Evolutionary conservation across 495 filamentous ascomycete species (phyloP), one percentile per base, ranked within the genome.

Genomic region (Penicillium macrosclerotiorum): DNA sequence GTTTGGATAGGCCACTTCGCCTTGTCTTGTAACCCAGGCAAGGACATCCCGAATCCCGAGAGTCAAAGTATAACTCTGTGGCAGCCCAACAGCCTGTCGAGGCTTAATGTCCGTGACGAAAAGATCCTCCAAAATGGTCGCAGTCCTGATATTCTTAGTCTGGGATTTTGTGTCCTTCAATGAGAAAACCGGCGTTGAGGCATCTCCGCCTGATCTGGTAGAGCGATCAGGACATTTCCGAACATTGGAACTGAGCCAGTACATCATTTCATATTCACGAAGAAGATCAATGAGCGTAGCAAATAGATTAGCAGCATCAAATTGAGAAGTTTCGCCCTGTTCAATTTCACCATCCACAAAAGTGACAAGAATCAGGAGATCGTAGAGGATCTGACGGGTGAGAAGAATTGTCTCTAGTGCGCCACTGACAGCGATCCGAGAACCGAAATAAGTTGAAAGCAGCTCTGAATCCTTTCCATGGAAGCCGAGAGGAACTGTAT

Each of bases 341-440:
- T 91, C 80, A 24, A 84, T 75, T 51, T 92, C 90, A 32, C 80
- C 79, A 56, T 88, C 85, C 62, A 96, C 80, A 51, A 96, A 87
- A 13, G 90, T 75, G 8, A 93, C 75, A 4, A 96, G 69, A n/a
- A 90, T 72, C 2, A 96, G 61, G n/a, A 96, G 77, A 60, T 89
- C 85, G 35, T 89, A 81, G 12, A 94, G 79, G 12, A 91, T 72
- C 33, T 64, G 67, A 25, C 78, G 76, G 51, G 79, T 79, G 46
- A 85, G 81, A 5, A 85, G 60, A 18, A 90, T 78, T 9, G 83
- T 83, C 57, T 97, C 93, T 53, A 91, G 85, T 3, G 86, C 81
- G 16, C 85, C 84, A 22, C 79, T 82, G 7, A 94, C 75, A 8
- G 90, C 69, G 4, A 88, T 68, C 47, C 80, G 85, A 3, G 79